Base-by-base conservation (phyloP, 495 filamentous ascomycete genomes). In the Evernia prunastri region DNA sequence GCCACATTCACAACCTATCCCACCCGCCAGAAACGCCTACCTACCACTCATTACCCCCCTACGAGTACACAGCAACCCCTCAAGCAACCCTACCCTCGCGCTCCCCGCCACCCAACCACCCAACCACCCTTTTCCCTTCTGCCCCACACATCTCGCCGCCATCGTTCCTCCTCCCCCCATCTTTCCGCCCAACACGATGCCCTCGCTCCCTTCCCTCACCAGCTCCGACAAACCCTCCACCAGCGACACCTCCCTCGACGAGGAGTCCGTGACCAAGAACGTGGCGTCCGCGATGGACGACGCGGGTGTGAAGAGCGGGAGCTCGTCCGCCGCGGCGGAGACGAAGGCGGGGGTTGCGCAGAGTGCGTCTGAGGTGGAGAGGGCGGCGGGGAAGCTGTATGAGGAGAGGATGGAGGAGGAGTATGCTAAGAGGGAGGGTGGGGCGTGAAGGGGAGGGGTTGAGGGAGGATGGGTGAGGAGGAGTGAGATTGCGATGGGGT, bases 381-480 rank as follows among this genome's bases (percentile, higher is more conserved):
- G 62, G 37, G 66, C 66, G 8, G 69, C 69, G 33, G 61, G 67
- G 31, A 68, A 68, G 58, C 27, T 66, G 15, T 68, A 66, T 31
- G 69, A 70, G 25, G 63, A 70, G 58, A 68, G 61, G 25, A 74
- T 76, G 10, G 71, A 73, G 60, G 72, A 75, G 15, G 73, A 75
- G 54, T 75, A 75, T 62, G 73, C 73, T 25, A 75, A 75, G 65
- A 60, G 73, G n/a, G 73, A 75, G 54, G 73, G 73, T 10, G 73
- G 73, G 61, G 73, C 73, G 53, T 75, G 59, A 66, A n/a, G 25
- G 39, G 8, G 2, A 9, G 8, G 23, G 25, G 29, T 10, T 13
- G 17, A 29, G 25, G 47, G 3, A 11, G 0, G 0, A 23, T 27
- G 25, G 27, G 47, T 29, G 47, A 4, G 12, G 10, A 17, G 12